Evolutionary conservation across 257 asterid genomes (phyloP), one percentile per base, ranked within the genome.

Genomic region (Eustoma russellianum): DNA sequence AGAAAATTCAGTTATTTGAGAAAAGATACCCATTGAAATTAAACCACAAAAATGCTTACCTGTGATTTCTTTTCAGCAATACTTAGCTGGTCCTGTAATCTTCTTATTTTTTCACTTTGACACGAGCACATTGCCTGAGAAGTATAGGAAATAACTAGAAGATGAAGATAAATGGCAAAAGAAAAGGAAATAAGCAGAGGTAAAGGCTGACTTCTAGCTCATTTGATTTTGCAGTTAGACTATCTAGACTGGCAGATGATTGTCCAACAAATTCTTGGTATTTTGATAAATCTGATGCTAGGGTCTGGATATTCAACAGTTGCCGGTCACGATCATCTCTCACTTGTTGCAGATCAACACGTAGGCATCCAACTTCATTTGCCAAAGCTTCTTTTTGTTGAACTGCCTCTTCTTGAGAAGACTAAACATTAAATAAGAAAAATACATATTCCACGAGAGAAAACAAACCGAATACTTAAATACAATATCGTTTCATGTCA

Each of bases 311-410:
- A 49, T 74, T 85, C 40, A 48, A 60, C 66, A 74, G 43, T 62
- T 78, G 87, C 12, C 79, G 76, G 65, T 85, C 91, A 24, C 94
- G 95, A 44, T 88, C 97, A 45, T 81, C 95, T 65, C 96, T 78
- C 58, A 77, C 82, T 83, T 78, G 89, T 53, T 79, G 94, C 62
- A 88, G 34, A 60, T 93, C 99, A 47, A 66, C 66, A 59, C 94
- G 78, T 70, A 92, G 67, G 62, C 82, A 66, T 62, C 73, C 74
- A 49, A 80, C 87, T 76, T 92, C 97, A 74, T 51, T 74, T 12
- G 69, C 78, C 66, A 92, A 61, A 44, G 76, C 64, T 73, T 93
- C 94, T 67, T 85, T 93, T 76, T 79, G 93, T 66, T 68, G 83
- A 61, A 67, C 56, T 41, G 79, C 77, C 56, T 93, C 96, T 34